Percentiles rank a stretch among this genome's conserved stretches.
These are phyloP conservation scores for Comarum palustre DNA, from an alignment of 306 rosid genomes.

Conservation along the genomic window DNA sequence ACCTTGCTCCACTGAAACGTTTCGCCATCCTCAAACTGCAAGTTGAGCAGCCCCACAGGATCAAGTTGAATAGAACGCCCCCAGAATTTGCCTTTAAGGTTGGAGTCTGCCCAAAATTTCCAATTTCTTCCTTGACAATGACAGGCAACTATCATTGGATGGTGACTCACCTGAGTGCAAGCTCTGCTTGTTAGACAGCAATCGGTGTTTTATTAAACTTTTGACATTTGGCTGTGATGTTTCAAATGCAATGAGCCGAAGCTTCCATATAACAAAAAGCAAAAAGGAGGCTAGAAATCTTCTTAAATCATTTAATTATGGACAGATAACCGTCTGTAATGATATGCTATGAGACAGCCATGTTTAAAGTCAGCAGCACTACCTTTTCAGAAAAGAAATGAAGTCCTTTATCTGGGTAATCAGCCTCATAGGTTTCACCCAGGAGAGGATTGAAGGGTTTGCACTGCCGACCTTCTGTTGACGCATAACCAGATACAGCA, in stretches of 20 bases:
- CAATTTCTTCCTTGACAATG: constrained; percentile 93
- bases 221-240: constrained; percentile 11
- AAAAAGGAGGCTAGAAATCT: constrained; percentile 14
- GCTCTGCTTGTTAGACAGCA: constrained; percentile 41
- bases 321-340: background rate
- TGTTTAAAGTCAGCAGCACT: constrained; percentile 18
- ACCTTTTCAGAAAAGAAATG: constrained; percentile 91
- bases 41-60: constrained; percentile 89
- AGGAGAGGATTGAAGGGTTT: constrained; percentile 98
- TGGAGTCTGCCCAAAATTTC: constrained; percentile 97
- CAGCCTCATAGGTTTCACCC: constrained; percentile 97
- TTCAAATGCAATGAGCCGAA: constrained; percentile 11
- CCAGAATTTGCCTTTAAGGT: constrained; percentile 97
- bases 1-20: constrained; percentile 98
- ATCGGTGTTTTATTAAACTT: constrained; percentile 25
- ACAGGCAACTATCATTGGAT: constrained; percentile 96
- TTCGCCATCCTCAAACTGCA: constrained; percentile 91
- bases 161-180: constrained; percentile 87
- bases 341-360: background rate
- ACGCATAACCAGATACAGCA: constrained; percentile 97
- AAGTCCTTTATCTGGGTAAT: constrained; percentile 95
- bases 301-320: background rate
- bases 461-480: constrained; percentile 97
- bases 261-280: constrained; percentile 7
- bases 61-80: constrained; percentile 96